Base-by-base conservation (phyloP, 257 asterid genomes). In the Gentiana macrophylla region DNA sequence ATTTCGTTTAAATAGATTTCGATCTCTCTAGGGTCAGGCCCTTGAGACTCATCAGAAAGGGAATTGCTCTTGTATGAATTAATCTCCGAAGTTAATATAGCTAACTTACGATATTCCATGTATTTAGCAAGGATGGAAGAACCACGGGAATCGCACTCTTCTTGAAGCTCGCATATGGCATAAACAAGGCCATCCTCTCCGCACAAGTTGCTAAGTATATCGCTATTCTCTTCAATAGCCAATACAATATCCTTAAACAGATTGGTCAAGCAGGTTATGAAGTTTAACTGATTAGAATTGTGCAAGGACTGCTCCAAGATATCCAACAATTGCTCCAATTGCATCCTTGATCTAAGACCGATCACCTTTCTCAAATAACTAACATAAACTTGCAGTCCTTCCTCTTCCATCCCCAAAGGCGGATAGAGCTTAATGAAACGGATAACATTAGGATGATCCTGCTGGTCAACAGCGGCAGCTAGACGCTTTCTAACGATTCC, bases 121-220 rank as follows among this genome's bases (percentile, higher is more conserved):
- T 80, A 91, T 67, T 85, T 83, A 61, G 78, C 83, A 61, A 91
- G 70, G 68, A 91, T 83, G 55, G 78, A 70, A 9, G 94, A 77
- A 54, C 95, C 98, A 65, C 90, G 69, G 1, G 86, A 79, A 69
- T 91, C 98, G 62, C 98, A 91, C 75, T 91, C 97, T 74, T 87
- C 95, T 59, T 87, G 98, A 54, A 91, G 83, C 78, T 87, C 95
- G 66, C 93, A 84, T 52, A 85, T 83, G 56, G 97, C 97, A 45
- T 84, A 91, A 44, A 87, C 98, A 63, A 87, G 81, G 13, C 86
- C 96, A 75, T 91, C 94, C 79, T 91, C 98, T 35, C 94, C 97
- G 37, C 95, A 91, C 64, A 91, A 75, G 62, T 63, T 69, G 72
- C 84, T 81, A 61, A 91, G 71, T 62, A 86, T 91, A 49, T 80